Evolutionary conservation across 2,329 filamentous ascomycete genomes (phyloP), one percentile per base, ranked within the genome.

Genomic region (Ceratocystis cubensis): DNA sequence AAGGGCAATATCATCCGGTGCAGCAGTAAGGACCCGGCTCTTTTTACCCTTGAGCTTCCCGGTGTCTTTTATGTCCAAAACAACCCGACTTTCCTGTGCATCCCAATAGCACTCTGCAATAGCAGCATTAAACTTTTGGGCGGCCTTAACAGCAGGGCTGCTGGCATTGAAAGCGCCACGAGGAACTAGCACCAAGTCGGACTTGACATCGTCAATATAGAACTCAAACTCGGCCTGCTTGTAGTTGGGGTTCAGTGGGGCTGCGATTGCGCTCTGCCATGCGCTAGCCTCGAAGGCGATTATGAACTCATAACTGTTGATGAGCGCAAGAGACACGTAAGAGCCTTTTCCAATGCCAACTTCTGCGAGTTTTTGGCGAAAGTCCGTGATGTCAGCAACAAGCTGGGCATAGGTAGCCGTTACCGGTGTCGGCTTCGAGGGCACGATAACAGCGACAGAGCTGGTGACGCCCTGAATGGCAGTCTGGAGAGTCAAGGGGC

Each of bases 191-290:
- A 91, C 83, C 68, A 95, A 78, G 44, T 87, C 87, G 4, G 90
- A 93, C 73, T 86, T 89, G 71, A 95, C 80, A 74, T 96, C 90
- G 70, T 91, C 87, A 72, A 96, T 93, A 76, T 94, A 95, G 76
- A 95, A 95, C 75, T 94, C 90, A 74, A 93, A 94, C 75, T 95
- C 90, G 67, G 86, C 86, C 76, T 94, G 89, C 78, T 92, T 95
- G 79, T 95, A 95, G 57, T 86, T 87, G 50, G 90, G 85, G 75
- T 96, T 95, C 70, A 96, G 79, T n/a, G 90, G 91, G 2, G 91
- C 91, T 6, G 90, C 90, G 71, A 94, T 87, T 37, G 81, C 88
- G 72, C 91, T 83, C 78, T 94, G 90, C 84, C 87, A 91, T n/a
- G 89, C 84, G 20, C 86, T 82, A n/a, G 89, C 90, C 57, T 95